phyloP scores from a whole-genome alignment of 352 stramenopile species.

The Pythium monospermum region DNA sequence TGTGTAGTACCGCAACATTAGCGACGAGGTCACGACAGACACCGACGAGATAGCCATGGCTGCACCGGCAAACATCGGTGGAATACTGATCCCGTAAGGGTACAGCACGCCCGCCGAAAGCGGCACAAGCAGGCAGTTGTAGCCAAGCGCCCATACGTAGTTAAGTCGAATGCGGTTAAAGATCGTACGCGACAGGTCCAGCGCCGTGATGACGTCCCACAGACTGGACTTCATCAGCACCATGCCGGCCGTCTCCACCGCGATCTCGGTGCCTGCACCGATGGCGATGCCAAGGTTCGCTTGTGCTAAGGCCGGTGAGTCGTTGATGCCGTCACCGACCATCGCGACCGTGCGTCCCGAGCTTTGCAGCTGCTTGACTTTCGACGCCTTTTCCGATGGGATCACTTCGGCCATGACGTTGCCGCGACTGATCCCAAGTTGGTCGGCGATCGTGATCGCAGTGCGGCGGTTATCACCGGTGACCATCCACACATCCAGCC shows the following conservation, averaged over 20 bases:
- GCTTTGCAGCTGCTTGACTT: constrained; percentile 90
- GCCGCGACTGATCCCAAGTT: constrained; percentile 90
- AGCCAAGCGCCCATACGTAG: constrained; percentile 97
- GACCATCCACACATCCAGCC: constrained; percentile 97
- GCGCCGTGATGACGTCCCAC: constrained; percentile 93
- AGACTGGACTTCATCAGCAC: constrained; percentile 87
- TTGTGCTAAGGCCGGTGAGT: constrained; percentile 95
- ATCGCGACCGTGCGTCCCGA: constrained; percentile 90
- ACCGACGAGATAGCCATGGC: constrained; percentile 97
- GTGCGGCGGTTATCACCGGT: constrained; percentile 98
- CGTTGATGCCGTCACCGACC: constrained; percentile 98
- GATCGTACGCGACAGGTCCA: constrained; percentile 95
- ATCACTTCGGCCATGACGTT: constrained; percentile 95
- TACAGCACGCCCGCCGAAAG: constrained; percentile 96
- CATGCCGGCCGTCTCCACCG: constrained; percentile 96
- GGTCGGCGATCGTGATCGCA: constrained; percentile 89
- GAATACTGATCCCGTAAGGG: constrained; percentile 91
- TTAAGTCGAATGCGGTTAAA: constrained; percentile 97
- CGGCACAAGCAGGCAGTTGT: constrained; percentile 97
- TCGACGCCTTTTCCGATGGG: constrained; percentile 93
- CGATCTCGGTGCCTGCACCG: constrained; percentile 95
- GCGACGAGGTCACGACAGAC: constrained; percentile 94
- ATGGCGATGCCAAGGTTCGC: constrained; percentile 97
- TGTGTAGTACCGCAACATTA: constrained; percentile 91
- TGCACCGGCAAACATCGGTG: constrained; percentile 93